Percentiles rank a stretch among this genome's conserved stretches.
Conservation (phyloP, 2,329 filamentous ascomycete genomes). For the Pyricularia sp. region DNA sequence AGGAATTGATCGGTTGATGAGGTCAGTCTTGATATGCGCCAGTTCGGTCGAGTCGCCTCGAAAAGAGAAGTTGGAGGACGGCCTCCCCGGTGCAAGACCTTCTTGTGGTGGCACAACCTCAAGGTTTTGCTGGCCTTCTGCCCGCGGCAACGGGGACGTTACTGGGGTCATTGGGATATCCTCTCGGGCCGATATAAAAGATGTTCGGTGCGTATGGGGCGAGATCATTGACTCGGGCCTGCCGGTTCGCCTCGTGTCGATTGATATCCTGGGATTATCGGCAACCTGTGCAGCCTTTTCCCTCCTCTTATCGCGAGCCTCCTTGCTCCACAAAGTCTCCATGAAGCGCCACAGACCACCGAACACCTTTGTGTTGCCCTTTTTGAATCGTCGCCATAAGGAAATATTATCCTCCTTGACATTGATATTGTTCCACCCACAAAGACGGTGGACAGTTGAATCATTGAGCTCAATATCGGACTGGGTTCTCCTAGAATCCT, state of each 20-base stretch:
- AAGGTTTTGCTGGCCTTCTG: constrained; percentile 21
- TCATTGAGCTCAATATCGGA: constrained; percentile 95
- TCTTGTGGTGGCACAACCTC: constrained; percentile 26
- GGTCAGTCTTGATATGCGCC: constrained; percentile 37
- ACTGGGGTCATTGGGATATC: constrained; percentile 96
- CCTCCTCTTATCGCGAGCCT: constrained; percentile 26
- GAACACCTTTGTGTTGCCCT: constrained; percentile 61
- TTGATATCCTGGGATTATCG: constrained; percentile 55
- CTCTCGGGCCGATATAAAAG: constrained; percentile 46
- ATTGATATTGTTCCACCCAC: constrained; percentile 90
- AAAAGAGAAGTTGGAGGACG: constrained; percentile 22
- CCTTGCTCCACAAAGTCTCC: constrained; percentile 36
- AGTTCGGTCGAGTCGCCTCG: constrained; percentile 27
- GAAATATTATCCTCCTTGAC: constrained; percentile 80
- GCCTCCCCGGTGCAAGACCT: constrained; percentile 22
- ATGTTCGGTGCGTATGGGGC: constrained; percentile 35
- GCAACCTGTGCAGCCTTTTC: constrained; percentile 37
- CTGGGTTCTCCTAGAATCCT: constrained; percentile 86
- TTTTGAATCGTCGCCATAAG: constrained; percentile 82
- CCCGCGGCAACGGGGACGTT: constrained; percentile 60
- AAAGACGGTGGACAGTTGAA: constrained; percentile 80
- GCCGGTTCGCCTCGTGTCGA: constrained; percentile 45
- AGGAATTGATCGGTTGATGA: constrained; percentile 64
- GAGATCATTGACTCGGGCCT: constrained; percentile 46
- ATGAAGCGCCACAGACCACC: constrained; percentile 41